These are phyloP conservation scores for Penicillium decumbens DNA, from an alignment of 2,329 filamentous ascomycete genomes.

Conservation along the genomic window DNA sequence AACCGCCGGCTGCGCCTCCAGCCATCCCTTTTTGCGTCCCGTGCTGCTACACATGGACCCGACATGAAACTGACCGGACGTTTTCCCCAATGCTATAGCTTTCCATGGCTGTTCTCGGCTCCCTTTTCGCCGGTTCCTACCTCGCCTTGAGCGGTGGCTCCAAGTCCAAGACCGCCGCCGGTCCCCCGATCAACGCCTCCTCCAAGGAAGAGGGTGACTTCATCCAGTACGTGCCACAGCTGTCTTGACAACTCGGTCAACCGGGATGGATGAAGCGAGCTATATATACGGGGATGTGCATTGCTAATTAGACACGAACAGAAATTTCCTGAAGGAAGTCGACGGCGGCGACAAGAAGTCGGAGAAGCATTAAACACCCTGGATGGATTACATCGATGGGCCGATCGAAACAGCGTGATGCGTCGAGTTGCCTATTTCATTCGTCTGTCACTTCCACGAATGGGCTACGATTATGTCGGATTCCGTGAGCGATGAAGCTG, in stretches of 20 bases:
- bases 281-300: neutral
- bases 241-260: neutral
- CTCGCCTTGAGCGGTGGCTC: constrained; percentile 45
- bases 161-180: constrained; percentile 32
- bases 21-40: constrained; percentile 22
- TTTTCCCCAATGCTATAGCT: constrained; percentile 45
- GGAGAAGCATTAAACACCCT: constrained; percentile 34
- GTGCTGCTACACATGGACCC: constrained; percentile 12
- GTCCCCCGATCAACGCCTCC: constrained; percentile 59
- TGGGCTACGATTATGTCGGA: constrained; percentile 11
- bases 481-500: constrained; percentile 9
- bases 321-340: constrained; percentile 50
- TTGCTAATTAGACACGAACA: constrained; percentile 21
- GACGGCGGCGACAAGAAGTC: constrained; percentile 47
- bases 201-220: constrained; percentile 66
- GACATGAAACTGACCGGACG: constrained; percentile 15
- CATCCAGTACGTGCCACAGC: constrained; percentile 54
- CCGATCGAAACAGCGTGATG: constrained; percentile 12
- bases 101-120: constrained; percentile 54
- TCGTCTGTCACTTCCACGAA: constrained; percentile 13
- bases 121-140: constrained; percentile 46
- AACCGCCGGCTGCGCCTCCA: constrained; percentile 3
- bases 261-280: neutral
- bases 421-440: constrained; percentile 13
- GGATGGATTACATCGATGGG: constrained; percentile 17